Base-by-base conservation (phyloP, 2,329 filamentous ascomycete species). In the Amylocarpus encephaloides region DNA sequence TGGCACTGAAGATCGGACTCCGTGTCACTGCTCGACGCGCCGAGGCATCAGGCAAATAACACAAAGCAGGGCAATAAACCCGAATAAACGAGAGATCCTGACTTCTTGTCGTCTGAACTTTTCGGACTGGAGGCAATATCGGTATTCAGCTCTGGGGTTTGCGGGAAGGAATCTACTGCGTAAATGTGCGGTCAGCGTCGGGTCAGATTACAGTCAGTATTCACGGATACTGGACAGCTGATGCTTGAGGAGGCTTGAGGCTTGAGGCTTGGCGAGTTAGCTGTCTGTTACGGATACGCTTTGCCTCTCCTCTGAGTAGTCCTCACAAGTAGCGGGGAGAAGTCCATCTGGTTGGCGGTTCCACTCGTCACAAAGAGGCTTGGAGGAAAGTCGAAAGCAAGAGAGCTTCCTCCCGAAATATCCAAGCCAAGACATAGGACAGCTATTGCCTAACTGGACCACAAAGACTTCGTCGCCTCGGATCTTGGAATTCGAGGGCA, bases 101-200 rank as follows among this genome's bases (percentile, higher is more conserved):
- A 18, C 13, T 41, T 33, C 15, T 48, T 29, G 19, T 30, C 35
- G 35, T 15, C 22, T 46, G 35, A n/a, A 40, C 15, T 35, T 30
- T 34, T 19, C n/a, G 12, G 16, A 26, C 22, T 26, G 4, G 22
- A 26, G 22, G 22, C 7, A 26, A 26, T 26, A 26, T 26, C 22
- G 6, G 16, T 10, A 13, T 40, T 12, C 5, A 32, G n/a, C 13
- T 33, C 41, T 32, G 19, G 7, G 32, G 46, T 32, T 36, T 49
- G 15, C 32, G 13, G 3, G 18, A 43, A 43, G 32, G 30, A 43
- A 44, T 33, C 32, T 32, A 12, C 16, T 19, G 5, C 15, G 34
- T 26, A 26, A 4, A 26, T 35, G 12, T 22, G 29, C 32, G 26
- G 38, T 49, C 47, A 49, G 47, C 47, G 30, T 34, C 36, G 35